phyloP scores from a whole-genome alignment of 345 rosid genomes.

The Pugionium cornutum region DNA sequence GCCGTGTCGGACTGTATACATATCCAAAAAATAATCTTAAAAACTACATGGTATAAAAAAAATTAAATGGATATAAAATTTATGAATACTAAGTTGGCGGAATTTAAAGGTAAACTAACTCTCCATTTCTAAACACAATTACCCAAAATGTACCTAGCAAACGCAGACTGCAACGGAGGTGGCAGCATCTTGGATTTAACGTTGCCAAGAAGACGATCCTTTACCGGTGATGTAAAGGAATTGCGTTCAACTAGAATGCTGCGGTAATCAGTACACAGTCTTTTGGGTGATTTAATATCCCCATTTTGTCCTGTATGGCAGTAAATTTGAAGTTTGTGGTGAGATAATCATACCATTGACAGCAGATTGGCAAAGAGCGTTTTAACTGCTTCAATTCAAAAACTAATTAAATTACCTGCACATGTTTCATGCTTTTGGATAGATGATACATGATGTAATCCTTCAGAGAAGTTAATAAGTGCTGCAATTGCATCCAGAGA shows the following conservation, averaged over 20 bases:
- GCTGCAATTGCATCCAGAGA: slow-evolving; percentile 80
- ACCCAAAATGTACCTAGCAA: slow-evolving; percentile 62
- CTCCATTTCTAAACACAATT: slow-evolving; percentile 16
- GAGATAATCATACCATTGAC: slow-evolving; percentile 14
- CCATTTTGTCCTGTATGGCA: slow-evolving; percentile 78
- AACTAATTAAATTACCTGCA: slow-evolving; percentile 45
- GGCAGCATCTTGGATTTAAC: slow-evolving; percentile 63
- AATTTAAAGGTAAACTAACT: slow-evolving; percentile 2
- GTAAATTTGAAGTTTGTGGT: slow-evolving; percentile 17
- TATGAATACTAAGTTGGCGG: neutral
- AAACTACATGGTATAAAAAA: neutral
- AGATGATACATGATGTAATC: slow-evolving; percentile 46
- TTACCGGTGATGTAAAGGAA: slow-evolving; percentile 74
- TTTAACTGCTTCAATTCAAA: slow-evolving; percentile 6
- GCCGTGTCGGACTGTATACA: slow-evolving; percentile 80
- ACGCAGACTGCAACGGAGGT: slow-evolving; percentile 78
- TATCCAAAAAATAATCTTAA: slow-evolving; percentile 23
- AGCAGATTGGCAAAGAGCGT: slow-evolving; percentile 3
- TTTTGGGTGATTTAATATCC: slow-evolving; percentile 77
- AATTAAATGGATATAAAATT: slow-evolving; percentile 9
- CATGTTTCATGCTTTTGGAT: slow-evolving; percentile 57
- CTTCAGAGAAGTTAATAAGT: slow-evolving; percentile 58
- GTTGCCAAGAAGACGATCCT: slow-evolving; percentile 64
- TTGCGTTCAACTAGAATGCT: slow-evolving; percentile 90
- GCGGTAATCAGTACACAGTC: slow-evolving; percentile 61